Evolutionary conservation across 352 stramenopile genomes (phyloP), one percentile per base, ranked within the genome.

Genomic region (Nothophytophthora sp.): DNA sequence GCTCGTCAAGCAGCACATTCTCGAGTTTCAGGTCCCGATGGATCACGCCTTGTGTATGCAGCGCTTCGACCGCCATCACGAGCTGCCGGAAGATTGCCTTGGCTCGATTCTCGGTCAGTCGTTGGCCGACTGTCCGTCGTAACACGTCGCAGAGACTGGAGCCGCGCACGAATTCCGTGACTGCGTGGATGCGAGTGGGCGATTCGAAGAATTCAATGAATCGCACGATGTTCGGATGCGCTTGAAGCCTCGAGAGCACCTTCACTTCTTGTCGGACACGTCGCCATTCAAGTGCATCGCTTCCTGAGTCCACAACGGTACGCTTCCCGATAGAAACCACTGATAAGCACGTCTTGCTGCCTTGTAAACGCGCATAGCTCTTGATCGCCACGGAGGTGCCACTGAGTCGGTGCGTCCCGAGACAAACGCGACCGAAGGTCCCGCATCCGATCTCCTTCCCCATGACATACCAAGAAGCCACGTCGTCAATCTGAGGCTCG

Each of bases 11-110:
- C 25, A 92, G 50, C 1, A 92, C 60, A 42, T 92, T 90, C 52
- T 92, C 81, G 24, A 89, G 79, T 47, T 92, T 92, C 29, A 92
- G 55, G 49, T 92, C 81, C 15, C 81, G 70, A 34, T 92, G 77
- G 47, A 90, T 78, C 25, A 90, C 57, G 19, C 72, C 39, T 25
- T 86, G 75, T 1, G 38, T 40, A 43, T 90, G 81, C 16, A 92
- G 62, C 11, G 63, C 61, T 19, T 39, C 45, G 5, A 91, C 52
- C 0, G 55, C 77, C 3, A 20, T 41, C 37, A 63, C 57, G 8
- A 88, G 40, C 12, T 81, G 63, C 1, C 25, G 39, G 38, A 90
- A 87, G 36, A 90, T 65, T 3, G 12, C 24, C 34, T 57, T 63
- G 8, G 70, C 74, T 15, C 57, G 45, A 5, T 18, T 9, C 49